phyloP scores from a whole-genome alignment of 768 basidiomycete species.

The Suillus clintonianus region DNA sequence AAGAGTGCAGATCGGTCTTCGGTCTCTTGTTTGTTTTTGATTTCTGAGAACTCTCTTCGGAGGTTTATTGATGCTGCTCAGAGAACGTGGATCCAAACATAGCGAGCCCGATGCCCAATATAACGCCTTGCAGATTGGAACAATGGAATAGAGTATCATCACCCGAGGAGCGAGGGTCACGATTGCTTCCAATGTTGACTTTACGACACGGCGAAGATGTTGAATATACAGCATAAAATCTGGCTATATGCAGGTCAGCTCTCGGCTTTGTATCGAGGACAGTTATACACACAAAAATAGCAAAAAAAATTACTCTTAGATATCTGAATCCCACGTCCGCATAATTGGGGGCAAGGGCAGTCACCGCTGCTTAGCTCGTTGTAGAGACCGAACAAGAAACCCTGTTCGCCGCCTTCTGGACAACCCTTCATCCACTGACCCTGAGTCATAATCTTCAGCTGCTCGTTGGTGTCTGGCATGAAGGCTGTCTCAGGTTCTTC shows the following conservation, averaged over 20 bases:
- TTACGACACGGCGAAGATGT: conserved; percentile 59
- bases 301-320: conserved; percentile 81
- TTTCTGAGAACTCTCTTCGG: conserved; percentile 28
- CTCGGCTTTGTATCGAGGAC: neutral
- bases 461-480: conserved; percentile 45
- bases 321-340: conserved; percentile 61
- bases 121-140: conserved; percentile 83
- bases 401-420: conserved; percentile 90
- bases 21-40: conserved; percentile 41
- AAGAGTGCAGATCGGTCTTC: conserved; percentile 35
- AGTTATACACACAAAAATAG: conserved; percentile 67
- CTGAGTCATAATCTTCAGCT: conserved; percentile 73
- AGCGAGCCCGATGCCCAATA: conserved; percentile 86
- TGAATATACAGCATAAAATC: conserved; percentile 72
- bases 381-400: conserved; percentile 84
- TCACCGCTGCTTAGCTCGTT: conserved; percentile 64
- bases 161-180: conserved; percentile 41
- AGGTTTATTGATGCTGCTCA: conserved; percentile 52
- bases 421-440: conserved; percentile 98
- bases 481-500: conserved; percentile 63
- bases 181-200: conserved; percentile 45
- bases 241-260: conserved; percentile 45
- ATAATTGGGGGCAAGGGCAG: conserved; percentile 74
- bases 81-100: conserved; percentile 79
- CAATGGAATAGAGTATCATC: conserved; percentile 83